Base-by-base conservation (phyloP, 805 yeast species). In the Kodamaea laetipori region DNA sequence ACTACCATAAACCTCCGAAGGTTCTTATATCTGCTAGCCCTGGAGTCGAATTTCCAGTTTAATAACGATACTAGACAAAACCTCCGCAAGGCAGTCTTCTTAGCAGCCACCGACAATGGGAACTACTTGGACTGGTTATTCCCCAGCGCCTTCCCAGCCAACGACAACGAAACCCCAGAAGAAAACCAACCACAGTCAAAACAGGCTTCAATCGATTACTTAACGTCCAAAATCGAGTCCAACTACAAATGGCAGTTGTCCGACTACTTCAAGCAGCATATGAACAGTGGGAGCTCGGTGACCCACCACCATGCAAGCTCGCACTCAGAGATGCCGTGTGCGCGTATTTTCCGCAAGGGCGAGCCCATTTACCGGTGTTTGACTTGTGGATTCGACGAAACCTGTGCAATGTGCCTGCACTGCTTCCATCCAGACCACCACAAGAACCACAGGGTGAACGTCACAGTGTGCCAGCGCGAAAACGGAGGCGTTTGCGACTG, bases 401-500 rank as follows among this genome's bases (percentile, higher is more conserved):
- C 92, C 0, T 85, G 95, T 61, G 95, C 90, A 0, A 64, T 90
- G 7, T 90, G 98, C 60, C 74, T 82, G 8, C 68, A 75, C 46
- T 90, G 98, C 59, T 90, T 72, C 64, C 79, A 82, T 39, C 79
- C 81, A 2, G 80, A 78, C 3, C 73, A 76, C 43, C 98, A 90
- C 62, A 57, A 58, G 26, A 92, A 81, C 35, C 98, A 90, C 60
- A 77, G 80, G 37, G 82, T 86, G 6, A 78, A 82, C 44, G 76
- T 81, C 12, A 71, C 79, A 30, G 79, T 86, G 5, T 77, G 84
- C 45, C 78, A 78, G 33, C 70, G 86, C 41, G 85, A 80, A 47
- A 84, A 78, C 45, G 87, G 90, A 28, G 94, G 94, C 0, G 85
- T 84, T 13, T 86, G 95, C 60, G 96, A 88, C 56, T 88, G 96